phyloP scores from a whole-genome alignment of 1,284 basidiomycete genomes.

The Fomitopsis pinicola region DNA sequence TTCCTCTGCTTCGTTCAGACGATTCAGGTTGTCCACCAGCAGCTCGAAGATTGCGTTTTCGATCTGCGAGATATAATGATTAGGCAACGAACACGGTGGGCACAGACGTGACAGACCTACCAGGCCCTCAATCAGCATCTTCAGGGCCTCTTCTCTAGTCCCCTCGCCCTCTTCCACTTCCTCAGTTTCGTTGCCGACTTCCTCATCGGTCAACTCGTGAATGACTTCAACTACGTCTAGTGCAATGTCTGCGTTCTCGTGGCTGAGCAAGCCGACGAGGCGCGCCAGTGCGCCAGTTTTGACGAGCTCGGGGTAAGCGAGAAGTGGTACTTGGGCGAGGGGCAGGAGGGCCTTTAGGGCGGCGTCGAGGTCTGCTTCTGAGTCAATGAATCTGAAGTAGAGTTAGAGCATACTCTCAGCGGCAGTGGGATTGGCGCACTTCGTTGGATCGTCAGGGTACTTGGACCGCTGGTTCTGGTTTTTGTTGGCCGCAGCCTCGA shows the following conservation, averaged over 20 bases:
- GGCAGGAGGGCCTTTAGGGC: constrained; percentile 85
- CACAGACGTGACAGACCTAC: constrained; percentile 41
- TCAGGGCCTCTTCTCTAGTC: constrained; percentile 66
- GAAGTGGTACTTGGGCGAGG: constrained; percentile 80
- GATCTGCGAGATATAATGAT: constrained; percentile 42
- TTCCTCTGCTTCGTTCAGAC: constrained; percentile 83
- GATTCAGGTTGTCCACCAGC: constrained; percentile 82
- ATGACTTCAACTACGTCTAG: constrained; percentile 89
- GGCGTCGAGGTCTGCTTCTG: constrained; percentile 90
- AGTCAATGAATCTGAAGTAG: constrained; percentile 86
- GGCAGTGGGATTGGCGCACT: constrained; percentile 43
- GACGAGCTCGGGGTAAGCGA: constrained; percentile 90
- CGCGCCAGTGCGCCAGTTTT: constrained; percentile 66
- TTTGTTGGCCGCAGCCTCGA: constrained; percentile 87
- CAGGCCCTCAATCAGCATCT: constrained; percentile 68
- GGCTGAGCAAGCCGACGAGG: constrained; percentile 82
- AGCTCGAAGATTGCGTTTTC: constrained; percentile 84
- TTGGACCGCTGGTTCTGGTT: constrained; percentile 95
- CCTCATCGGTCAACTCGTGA: constrained; percentile 95
- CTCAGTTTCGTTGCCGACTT: constrained; percentile 78
- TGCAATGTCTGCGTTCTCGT: constrained; percentile 93
- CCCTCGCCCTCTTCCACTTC: constrained; percentile 63
- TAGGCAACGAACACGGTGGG: background rate
- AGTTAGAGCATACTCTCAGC: background rate
- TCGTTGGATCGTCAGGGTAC: constrained; percentile 85